A percentile compares a stretch with the other conserved stretches of the same genome.
Conservation (phyloP, 345 rosid genomes). For the Lepidium sativum region DNA sequence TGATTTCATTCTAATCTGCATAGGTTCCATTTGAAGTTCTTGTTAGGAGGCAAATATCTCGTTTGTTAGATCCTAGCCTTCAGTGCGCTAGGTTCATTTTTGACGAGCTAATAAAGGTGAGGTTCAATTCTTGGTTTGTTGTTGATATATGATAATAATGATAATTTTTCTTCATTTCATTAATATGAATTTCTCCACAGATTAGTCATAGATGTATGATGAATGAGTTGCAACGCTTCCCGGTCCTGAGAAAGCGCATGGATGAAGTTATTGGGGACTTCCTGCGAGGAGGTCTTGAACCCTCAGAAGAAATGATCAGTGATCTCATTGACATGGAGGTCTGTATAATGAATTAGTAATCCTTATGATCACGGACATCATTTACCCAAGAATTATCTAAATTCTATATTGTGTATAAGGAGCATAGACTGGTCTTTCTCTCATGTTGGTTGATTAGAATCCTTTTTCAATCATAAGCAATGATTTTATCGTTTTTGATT, state of each 20-base stretch:
- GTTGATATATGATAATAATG: constrained; percentile 20
- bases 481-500: background rate
- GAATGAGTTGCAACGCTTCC: constrained; percentile 52
- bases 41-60: constrained; percentile 55
- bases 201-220: constrained; percentile 45
- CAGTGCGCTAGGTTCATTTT: constrained; percentile 56
- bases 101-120: constrained; percentile 63
- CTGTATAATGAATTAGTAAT: background rate
- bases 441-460: constrained; percentile 5
- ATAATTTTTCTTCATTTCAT: background rate
- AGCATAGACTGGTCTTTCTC: background rate
- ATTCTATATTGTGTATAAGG: background rate
- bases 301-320: constrained; percentile 48
- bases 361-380: background rate
- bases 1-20: background rate
- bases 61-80: constrained; percentile 55
- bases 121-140: constrained; percentile 33
- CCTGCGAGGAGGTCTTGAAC: constrained; percentile 41
- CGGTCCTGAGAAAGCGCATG: constrained; percentile 44
- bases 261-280: constrained; percentile 47
- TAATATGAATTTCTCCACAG: constrained; percentile 27
- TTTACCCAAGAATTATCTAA: background rate
- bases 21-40: constrained; percentile 74
- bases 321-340: constrained; percentile 68
- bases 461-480: background rate